Evolutionary conservation across 495 filamentous ascomycete species (phyloP).

Genomic region (Hypoxylon lienhwacheense): DNA sequence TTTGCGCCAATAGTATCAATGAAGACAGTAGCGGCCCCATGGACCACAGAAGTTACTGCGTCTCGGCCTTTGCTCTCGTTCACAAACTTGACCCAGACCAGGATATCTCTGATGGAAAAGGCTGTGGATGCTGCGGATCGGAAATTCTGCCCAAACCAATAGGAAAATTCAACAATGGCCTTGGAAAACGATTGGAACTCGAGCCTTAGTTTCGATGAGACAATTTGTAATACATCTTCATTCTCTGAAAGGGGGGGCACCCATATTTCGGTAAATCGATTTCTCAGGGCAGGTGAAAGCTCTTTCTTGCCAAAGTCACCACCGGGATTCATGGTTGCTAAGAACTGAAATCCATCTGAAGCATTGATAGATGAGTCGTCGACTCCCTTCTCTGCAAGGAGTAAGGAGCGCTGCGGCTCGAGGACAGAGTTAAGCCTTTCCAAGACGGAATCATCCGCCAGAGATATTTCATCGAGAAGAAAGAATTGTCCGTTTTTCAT

Average conservation of each 20-base stretch:
- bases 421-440: slow-evolving; percentile 98
- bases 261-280: slow-evolving; percentile 99
- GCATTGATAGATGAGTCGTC: slow-evolving; percentile 77
- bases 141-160: slow-evolving; percentile 86
- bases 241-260: slow-evolving; percentile 79
- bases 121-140: slow-evolving; percentile 69
- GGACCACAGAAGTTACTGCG: slow-evolving; percentile 57
- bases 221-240: slow-evolving; percentile 85
- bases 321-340: slow-evolving; percentile 99
- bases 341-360: slow-evolving; percentile 84
- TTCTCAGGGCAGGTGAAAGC: slow-evolving; percentile 89
- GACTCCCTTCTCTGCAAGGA: slow-evolving; percentile 91
- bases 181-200: slow-evolving; percentile 54
- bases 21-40: slow-evolving; percentile 94
- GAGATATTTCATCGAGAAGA: slow-evolving; percentile 94
- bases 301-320: slow-evolving; percentile 98
- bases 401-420: slow-evolving; percentile 79
- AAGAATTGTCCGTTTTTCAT: slow-evolving; percentile 91
- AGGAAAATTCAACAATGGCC: slow-evolving; percentile 79
- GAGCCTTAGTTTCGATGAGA: slow-evolving; percentile 67
- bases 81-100: slow-evolving; percentile 92
- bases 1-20: slow-evolving; percentile 94
- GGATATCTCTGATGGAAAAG: slow-evolving; percentile 85
- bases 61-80: slow-evolving; percentile 58
- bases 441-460: slow-evolving; percentile 96